These are phyloP conservation scores for Encephalitozoon hellem DNA, from an alignment of 371 early-diverging fungal genomes.

Conservation along the genomic window DNA sequence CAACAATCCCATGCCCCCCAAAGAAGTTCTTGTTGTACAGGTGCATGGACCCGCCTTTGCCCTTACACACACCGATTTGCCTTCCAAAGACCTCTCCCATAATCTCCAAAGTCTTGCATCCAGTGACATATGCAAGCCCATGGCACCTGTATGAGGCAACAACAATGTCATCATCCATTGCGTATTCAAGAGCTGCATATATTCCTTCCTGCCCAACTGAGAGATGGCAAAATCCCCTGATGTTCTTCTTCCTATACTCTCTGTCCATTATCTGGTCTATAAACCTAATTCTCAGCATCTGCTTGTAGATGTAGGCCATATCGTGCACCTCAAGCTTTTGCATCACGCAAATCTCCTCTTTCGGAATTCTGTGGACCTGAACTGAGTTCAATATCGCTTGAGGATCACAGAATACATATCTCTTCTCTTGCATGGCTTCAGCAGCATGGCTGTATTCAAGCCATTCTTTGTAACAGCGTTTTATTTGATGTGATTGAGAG, in stretches of 20 bases:
- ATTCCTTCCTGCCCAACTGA: conserved; percentile 96
- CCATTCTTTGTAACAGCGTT: background rate
- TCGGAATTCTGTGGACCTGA: background rate
- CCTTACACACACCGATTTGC: conserved; percentile 75
- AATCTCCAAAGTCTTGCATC: conserved; percentile 66
- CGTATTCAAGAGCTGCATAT: conserved; percentile 81
- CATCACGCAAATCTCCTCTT: background rate
- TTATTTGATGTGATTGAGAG: background rate
- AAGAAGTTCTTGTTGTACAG: conserved; percentile 88
- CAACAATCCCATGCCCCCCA: conserved; percentile 99
- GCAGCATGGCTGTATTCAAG: background rate
- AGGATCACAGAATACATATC: background rate
- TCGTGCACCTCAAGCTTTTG: background rate
- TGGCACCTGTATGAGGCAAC: conserved; percentile 98
- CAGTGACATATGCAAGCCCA: conserved; percentile 84
- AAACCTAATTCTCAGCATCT: conserved; percentile 47
- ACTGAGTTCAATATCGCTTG: background rate
- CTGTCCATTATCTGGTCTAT: conserved; percentile 42
- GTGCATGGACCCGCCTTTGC: conserved; percentile 99
- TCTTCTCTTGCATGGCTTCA: background rate
- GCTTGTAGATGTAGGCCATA: conserved; percentile 30
- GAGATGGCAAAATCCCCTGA: conserved; percentile 96
- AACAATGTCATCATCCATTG: conserved; percentile 74
- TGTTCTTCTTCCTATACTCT: conserved; percentile 79
- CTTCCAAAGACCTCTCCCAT: conserved; percentile 76